phyloP scores from a whole-genome alignment of 192 early-diverging fungal species.

The Rhizophagus clarus region DNA sequence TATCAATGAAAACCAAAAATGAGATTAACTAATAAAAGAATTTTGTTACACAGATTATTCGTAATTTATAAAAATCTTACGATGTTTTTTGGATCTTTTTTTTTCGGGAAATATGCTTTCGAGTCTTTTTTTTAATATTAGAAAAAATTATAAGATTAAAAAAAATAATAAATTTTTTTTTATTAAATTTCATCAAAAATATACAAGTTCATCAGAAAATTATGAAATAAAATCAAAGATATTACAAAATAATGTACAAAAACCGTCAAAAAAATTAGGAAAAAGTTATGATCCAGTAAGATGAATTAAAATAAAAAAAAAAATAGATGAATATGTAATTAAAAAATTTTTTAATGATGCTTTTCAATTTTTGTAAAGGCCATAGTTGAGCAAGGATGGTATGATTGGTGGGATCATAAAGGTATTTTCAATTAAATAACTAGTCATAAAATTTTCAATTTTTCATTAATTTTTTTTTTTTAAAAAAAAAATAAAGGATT shows the following conservation, averaged over 20 bases:
- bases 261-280: slow-evolving; percentile 16
- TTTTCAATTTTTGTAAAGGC: slow-evolving; percentile 26
- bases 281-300: slow-evolving; percentile 26
- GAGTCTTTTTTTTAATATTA: not conserved
- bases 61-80: no score
- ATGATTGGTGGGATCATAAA: slow-evolving; percentile 92
- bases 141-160: not conserved
- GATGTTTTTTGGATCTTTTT: no score
- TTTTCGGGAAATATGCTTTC: no score
- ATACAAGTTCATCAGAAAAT: not conserved
- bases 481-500: slow-evolving; percentile 38
- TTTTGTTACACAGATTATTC: no score
- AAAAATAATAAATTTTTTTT: not conserved
- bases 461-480: not conserved
- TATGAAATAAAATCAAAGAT: not conserved
- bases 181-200: not conserved
- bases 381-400: slow-evolving; percentile 89
- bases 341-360: not conserved
- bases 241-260: not conserved
- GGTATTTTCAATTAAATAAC: slow-evolving; percentile 42
- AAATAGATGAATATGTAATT: no score
- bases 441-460: not conserved
- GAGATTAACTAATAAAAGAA: no score
- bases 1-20: no score
- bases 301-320: not conserved